These are phyloP conservation scores for Penicillium glabrum DNA, from an alignment of 2,329 filamentous ascomycete genomes.

Conservation along the genomic window DNA sequence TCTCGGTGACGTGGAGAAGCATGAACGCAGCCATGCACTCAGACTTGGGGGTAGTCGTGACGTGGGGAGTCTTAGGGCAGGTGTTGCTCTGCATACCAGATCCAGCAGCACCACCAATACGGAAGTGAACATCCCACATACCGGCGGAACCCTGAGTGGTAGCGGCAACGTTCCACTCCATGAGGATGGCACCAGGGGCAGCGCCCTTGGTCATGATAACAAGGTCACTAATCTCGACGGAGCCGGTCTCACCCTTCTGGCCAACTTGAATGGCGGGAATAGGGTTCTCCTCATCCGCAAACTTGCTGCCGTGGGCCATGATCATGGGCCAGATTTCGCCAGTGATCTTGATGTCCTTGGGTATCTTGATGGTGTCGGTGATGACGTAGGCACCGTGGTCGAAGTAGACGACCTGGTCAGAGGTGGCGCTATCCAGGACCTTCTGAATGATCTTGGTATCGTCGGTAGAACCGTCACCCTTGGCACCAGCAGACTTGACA, in stretches of 20 bases:
- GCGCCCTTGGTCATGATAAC: conserved; percentile 82
- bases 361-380: conserved; percentile 60
- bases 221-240: conserved; percentile 83
- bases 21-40: conserved; percentile 73
- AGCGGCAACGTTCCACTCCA: conserved; percentile 85
- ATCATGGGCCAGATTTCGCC: conserved; percentile 91
- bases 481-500: conserved; percentile 78
- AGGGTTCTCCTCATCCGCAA: conserved; percentile 73
- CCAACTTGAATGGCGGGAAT: conserved; percentile 85
- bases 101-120: conserved; percentile 82
- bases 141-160: conserved; percentile 65
- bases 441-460: conserved; percentile 83
- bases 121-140: conserved; percentile 96
- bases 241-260: conserved; percentile 70
- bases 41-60: conserved; percentile 60
- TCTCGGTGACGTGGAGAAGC: conserved; percentile 57
- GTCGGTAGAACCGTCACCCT: conserved; percentile 82
- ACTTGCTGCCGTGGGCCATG: conserved; percentile 74
- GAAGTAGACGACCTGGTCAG: conserved; percentile 62
- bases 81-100: conserved; percentile 77
- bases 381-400: conserved; percentile 65
- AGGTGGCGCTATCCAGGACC: conserved; percentile 66
- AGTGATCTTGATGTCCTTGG: conserved; percentile 78
- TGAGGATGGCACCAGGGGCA: conserved; percentile 81
- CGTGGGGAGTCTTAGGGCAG: conserved; percentile 73